phyloP scores from a whole-genome alignment of 148 eudicot species.

The Pharnaceum exiguum region DNA sequence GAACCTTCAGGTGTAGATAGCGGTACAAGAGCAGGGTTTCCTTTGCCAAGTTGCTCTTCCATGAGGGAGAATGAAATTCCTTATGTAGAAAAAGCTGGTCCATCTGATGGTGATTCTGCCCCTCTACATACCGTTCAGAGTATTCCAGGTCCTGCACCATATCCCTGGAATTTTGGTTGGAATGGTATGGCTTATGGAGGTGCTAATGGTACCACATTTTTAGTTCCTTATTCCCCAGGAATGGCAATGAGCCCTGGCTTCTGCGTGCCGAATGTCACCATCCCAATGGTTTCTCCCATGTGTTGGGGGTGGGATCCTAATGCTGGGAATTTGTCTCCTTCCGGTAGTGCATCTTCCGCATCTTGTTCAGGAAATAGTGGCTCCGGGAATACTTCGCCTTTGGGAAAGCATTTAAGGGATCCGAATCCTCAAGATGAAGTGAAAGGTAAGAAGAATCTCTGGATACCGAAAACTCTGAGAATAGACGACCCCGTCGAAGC shows the following conservation, averaged over 20 bases:
- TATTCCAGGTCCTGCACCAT: neutral
- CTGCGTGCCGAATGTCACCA: too few species aligned
- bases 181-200: too few species aligned
- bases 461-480: slow-evolving; percentile 56
- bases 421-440: slow-evolving; percentile 23
- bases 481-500: slow-evolving; percentile 61
- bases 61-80: neutral
- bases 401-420: slow-evolving; percentile 70
- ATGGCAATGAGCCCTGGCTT: too few species aligned
- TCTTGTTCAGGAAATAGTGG: slow-evolving; percentile 14
- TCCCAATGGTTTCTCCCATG: too few species aligned
- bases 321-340: slow-evolving; percentile 3
- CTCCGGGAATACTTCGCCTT: slow-evolving; percentile 31
- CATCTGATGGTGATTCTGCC: slow-evolving; percentile 9
- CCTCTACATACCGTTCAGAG: slow-evolving; percentile 3
- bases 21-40: neutral
- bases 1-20: slow-evolving; percentile 1
- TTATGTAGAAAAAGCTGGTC: slow-evolving; percentile 1
- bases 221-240: too few species aligned
- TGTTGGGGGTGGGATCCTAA: too few species aligned
- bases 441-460: slow-evolving; percentile 32
- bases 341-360: slow-evolving; percentile 19
- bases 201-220: too few species aligned
- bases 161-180: too few species aligned
- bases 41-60: slow-evolving; percentile 1